Evolutionary conservation across 306 rosid species (phyloP).

Genomic region (Castanospermum australe): DNA sequence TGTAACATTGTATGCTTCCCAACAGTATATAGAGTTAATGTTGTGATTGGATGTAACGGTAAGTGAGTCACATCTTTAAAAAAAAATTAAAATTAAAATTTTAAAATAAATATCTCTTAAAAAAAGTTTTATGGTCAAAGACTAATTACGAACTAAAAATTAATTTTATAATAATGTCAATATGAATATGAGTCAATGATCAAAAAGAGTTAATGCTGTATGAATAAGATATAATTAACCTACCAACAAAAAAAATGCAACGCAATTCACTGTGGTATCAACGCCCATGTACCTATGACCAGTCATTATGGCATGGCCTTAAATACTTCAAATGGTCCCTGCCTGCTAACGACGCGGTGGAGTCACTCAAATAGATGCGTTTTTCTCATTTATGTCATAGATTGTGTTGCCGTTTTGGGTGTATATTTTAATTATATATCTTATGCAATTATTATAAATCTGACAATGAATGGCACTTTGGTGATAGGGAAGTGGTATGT

Average conservation of each 20-base stretch:
- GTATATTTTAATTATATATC: background rate
- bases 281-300: conserved; percentile 8
- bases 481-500: background rate
- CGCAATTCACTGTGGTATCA: background rate
- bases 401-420: background rate
- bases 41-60: no score
- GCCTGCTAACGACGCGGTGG: background rate
- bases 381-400: background rate
- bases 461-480: background rate
- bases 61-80: no score
- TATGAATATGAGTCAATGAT: no score
- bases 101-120: no score
- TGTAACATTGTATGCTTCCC: background rate
- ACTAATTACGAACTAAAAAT: no score
- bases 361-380: background rate
- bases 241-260: background rate
- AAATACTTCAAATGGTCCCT: background rate
- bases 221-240: background rate
- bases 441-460: background rate
- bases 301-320: background rate
- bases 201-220: no score
- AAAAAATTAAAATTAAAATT: no score
- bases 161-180: no score
- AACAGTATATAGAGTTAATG: background rate
- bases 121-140: no score